Evolutionary conservation across 352 stramenopile genomes (phyloP).

Genomic region (Phytophthora cactorum): DNA sequence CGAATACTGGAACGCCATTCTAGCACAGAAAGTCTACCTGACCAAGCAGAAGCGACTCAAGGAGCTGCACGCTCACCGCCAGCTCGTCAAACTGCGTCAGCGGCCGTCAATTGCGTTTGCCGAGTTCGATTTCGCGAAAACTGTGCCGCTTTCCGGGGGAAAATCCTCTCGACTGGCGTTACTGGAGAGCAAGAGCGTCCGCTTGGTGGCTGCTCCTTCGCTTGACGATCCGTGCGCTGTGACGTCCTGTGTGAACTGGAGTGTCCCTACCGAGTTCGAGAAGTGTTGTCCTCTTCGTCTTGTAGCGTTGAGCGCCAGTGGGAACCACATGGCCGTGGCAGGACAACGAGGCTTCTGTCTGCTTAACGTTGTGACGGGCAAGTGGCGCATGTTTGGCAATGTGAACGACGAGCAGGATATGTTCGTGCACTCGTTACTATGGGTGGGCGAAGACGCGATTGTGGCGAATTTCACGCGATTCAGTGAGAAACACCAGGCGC

Average conservation of each 20-base stretch:
- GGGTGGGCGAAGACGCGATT: slow-evolving; percentile 71
- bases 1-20: slow-evolving; percentile 41
- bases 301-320: slow-evolving; percentile 57
- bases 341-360: slow-evolving; percentile 79
- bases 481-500: slow-evolving; percentile 54
- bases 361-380: slow-evolving; percentile 66
- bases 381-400: slow-evolving; percentile 88
- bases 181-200: slow-evolving; percentile 59
- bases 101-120: slow-evolving; percentile 44
- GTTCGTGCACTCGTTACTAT: slow-evolving; percentile 65
- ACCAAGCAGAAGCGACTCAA: slow-evolving; percentile 35
- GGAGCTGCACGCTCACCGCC: slow-evolving; percentile 24
- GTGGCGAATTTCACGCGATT: slow-evolving; percentile 66
- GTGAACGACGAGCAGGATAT: slow-evolving; percentile 86
- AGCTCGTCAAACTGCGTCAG: slow-evolving; percentile 41
- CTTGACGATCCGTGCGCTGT: slow-evolving; percentile 72
- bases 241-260: slow-evolving; percentile 65
- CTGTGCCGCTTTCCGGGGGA: slow-evolving; percentile 47
- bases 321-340: slow-evolving; percentile 71
- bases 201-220: slow-evolving; percentile 51
- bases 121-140: slow-evolving; percentile 75
- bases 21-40: slow-evolving; percentile 31
- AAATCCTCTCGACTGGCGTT: slow-evolving; percentile 56
- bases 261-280: slow-evolving; percentile 65
- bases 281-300: slow-evolving; percentile 72